Base-by-base conservation (phyloP, 768 basidiomycete genomes). In the Leccinum obscurum region DNA sequence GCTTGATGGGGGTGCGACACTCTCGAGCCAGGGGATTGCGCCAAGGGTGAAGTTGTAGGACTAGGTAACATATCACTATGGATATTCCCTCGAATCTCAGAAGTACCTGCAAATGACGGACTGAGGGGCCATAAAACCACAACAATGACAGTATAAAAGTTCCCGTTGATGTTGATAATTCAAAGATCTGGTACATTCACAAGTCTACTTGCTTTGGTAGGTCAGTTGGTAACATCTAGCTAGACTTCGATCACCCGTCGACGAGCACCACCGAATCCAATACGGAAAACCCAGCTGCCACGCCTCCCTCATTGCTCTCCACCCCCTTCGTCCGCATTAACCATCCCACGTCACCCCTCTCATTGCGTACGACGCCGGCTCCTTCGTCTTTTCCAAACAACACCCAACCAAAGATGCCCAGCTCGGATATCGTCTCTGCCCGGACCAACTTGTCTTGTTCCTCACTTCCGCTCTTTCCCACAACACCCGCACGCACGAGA, bases 381-480 rank as follows among this genome's bases (percentile, higher is more conserved):
- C 63, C 62, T 5, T 62, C 76, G n/a, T 74, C 74, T 14, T 74
- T 68, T 20, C 86, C 85, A 69, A 97, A 95, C 62, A 98, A 71
- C 2, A 86, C 84, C 81, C 91, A 92, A 1, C 96, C 95, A 71
- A 92, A 99, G 8, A 97, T 87, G 0, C 96, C 96, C 59, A 99
- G 75, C 75, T 98, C 96, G 69, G 87, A 90, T 55, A 96, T 84
- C 9, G 93, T 89, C 51, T 93, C 89, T 1, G 82, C 76, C 61
- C 81, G 82, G 35, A 85, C 80, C 20, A 78, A 77, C 50, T 61
- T 66, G n/a, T 52, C 59, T 22, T 3, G 60, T 10, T 17, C 39
- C 2, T 28, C 56, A 1, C 34, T 20, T n/a, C 17, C 58, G 20
- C 20, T 35, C 28, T 10, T 48, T 15, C 24, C 52, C 4, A 39